Conservation (phyloP, 176 grass and related monocot species). For the Avena insularis region DNA sequence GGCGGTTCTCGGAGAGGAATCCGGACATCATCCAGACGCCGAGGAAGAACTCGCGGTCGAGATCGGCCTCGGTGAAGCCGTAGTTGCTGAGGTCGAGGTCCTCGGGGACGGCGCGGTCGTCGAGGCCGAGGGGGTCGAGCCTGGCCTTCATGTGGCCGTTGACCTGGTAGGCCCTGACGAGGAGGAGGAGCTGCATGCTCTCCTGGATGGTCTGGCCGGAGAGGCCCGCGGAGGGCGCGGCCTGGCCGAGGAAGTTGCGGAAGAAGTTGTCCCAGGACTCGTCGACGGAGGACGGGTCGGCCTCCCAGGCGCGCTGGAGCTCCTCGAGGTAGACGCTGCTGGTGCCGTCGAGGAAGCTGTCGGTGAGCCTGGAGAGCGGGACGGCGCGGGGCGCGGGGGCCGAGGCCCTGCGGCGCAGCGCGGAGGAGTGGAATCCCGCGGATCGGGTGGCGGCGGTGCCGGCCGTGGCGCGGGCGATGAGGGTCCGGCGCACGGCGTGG, state of each 20-base stretch:
- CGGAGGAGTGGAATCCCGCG: conserved; percentile 56
- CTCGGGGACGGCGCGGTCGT: conserved; percentile 60
- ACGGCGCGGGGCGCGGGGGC: conserved; percentile 63
- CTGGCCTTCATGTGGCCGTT: conserved; percentile 90
- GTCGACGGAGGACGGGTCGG: conserved; percentile 70
- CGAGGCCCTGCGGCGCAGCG: conserved; percentile 36
- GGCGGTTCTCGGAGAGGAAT: conserved; percentile 89
- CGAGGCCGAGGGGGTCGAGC: conserved; percentile 77
- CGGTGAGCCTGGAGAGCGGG: conserved; percentile 67
- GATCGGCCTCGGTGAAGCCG: conserved; percentile 81
- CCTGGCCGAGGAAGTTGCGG: conserved; percentile 73
- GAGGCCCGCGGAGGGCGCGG: conserved; percentile 47
- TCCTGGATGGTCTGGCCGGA: conserved; percentile 89
- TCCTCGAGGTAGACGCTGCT: conserved; percentile 87
- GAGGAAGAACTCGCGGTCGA: conserved; percentile 95
- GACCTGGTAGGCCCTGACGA: conserved; percentile 87
- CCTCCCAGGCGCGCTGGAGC: conserved; percentile 80
- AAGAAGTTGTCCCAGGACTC: conserved; percentile 95
- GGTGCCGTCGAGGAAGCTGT: conserved; percentile 85
- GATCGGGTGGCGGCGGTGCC: conserved; percentile 24
- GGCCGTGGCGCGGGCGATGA: conserved; percentile 36
- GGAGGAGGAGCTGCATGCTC: conserved; percentile 83
- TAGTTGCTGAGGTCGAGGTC: conserved; percentile 66
- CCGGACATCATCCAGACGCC: conserved; percentile 87
- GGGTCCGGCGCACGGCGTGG: conserved; percentile 55